Evolutionary conservation across 192 early-diverging fungal genomes (phyloP).

Genomic region (Spinellus fusiger): DNA sequence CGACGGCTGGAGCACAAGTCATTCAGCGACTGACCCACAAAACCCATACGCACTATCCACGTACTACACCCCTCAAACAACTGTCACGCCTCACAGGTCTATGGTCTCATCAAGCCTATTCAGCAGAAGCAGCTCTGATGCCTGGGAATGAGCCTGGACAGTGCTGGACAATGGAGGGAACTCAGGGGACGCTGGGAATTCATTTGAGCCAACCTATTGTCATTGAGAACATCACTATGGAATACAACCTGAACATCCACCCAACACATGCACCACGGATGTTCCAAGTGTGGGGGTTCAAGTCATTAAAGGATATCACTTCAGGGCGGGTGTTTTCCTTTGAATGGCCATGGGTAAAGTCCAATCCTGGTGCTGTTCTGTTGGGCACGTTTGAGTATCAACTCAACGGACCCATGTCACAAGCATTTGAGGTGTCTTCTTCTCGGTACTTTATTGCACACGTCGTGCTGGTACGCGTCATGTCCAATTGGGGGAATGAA

Average conservation of each 20-base stretch:
- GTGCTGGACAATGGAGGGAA: slow-evolving; percentile 71
- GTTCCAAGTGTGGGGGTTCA: slow-evolving; percentile 58
- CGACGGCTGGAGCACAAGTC: background rate
- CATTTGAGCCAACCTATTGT: slow-evolving; percentile 51
- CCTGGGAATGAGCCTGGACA: slow-evolving; percentile 54
- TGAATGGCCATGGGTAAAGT: background rate
- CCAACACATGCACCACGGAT: slow-evolving; percentile 55
- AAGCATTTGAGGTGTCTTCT: background rate
- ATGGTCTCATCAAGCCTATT: slow-evolving; percentile 30
- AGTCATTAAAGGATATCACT: background rate
- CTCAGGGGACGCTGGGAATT: slow-evolving; percentile 54
- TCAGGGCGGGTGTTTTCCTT: background rate
- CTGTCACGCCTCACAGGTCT: slow-evolving; percentile 24
- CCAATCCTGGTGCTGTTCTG: background rate
- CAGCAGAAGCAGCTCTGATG: slow-evolving; percentile 36
- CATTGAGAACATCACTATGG: slow-evolving; percentile 56
- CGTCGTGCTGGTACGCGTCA: slow-evolving; percentile 51
- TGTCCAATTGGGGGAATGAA: slow-evolving; percentile 67
- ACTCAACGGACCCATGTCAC: background rate
- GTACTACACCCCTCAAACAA: background rate
- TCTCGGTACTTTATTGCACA: slow-evolving; percentile 39
- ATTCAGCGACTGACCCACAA: background rate
- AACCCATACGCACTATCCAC: background rate
- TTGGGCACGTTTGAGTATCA: background rate
- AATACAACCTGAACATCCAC: slow-evolving; percentile 56